Base-by-base conservation (phyloP, 129 eudicot species). In the Lonicera japonica region DNA sequence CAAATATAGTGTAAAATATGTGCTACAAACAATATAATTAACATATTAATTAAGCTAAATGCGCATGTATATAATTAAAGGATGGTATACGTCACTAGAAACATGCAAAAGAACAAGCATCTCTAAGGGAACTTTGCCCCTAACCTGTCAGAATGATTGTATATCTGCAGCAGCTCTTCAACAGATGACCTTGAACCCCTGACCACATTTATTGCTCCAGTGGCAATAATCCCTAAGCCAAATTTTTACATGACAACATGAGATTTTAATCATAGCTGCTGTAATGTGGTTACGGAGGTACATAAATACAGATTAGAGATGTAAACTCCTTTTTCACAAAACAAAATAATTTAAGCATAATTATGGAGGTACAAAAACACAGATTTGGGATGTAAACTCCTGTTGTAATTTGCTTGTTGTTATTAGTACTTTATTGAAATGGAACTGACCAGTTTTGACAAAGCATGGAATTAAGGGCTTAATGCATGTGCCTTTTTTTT, bases 111-210 rank as follows among this genome's bases (percentile, higher is more conserved):
- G 50, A 60, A 55, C 21, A 22, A 24, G 48, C 34, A 36, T 55
- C 41, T 48, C n/a, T 48, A 61, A 56, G 13, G 55, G 54, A 66
- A 56, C 38, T 25, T 16, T 16, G 69, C 45, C 24, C 36, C 75
- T 75, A 66, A 92, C 98, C 98, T 92, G 56, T 92, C 95, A 66
- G 98, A 92, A 82, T 92, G 98, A 59, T 70, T 82, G 77, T 92
- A 92, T 73, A 92, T 87, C 36, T 82, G 88, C 76, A 92, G 79
- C 36, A 92, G 81, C 79, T 92, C 98, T 62, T 92, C 88, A 18
- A 71, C 85, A 10, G 98, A 92, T 73, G 98, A 92, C 59, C 98
- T 85, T 17, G 89, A 84, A 50, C 98, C 98, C 64, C 96, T 84
- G 57, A 92, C 98, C 63, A 87, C 98, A 70, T 92, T 85, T 57